Percentiles rank a stretch among this genome's conserved stretches.
phyloP scores from a whole-genome alignment of 2,329 filamentous ascomycete genomes.

The Parafenestella ontariensis region DNA sequence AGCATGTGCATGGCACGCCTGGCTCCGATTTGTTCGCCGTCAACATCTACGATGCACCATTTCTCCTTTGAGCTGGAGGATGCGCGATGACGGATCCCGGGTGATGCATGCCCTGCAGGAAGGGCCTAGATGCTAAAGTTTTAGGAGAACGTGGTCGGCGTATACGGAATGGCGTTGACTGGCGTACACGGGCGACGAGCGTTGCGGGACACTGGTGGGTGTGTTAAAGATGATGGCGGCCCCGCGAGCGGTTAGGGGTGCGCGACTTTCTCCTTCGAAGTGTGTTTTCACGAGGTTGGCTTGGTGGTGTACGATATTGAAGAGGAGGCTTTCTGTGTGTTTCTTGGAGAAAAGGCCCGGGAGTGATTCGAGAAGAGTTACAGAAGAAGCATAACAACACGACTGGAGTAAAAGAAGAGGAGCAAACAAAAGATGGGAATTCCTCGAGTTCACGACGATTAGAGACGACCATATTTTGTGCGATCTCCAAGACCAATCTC shows the following conservation, averaged over 20 bases:
- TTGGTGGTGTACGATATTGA: neutral
- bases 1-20: neutral
- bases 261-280: neutral
- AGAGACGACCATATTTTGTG: neutral
- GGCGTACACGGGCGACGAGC: constrained; percentile 2
- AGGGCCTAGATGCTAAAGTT: constrained; percentile 3
- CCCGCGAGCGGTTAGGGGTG: constrained; percentile 1
- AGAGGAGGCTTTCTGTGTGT: neutral
- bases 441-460: neutral
- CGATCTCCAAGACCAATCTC: too few species aligned
- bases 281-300: neutral
- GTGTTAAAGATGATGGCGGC: constrained; percentile 14
- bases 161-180: constrained; percentile 11
- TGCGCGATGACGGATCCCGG: neutral
- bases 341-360: neutral
- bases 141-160: constrained; percentile 12
- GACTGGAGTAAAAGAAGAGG: neutral
- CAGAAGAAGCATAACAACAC: neutral
- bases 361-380: neutral
- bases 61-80: constrained; percentile 1
- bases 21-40: neutral
- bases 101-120: neutral
- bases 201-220: neutral
- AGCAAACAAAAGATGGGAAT: neutral
- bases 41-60: neutral